Base-by-base conservation (phyloP, 306 rosid species). In the Chamaecrista fasciculata region DNA sequence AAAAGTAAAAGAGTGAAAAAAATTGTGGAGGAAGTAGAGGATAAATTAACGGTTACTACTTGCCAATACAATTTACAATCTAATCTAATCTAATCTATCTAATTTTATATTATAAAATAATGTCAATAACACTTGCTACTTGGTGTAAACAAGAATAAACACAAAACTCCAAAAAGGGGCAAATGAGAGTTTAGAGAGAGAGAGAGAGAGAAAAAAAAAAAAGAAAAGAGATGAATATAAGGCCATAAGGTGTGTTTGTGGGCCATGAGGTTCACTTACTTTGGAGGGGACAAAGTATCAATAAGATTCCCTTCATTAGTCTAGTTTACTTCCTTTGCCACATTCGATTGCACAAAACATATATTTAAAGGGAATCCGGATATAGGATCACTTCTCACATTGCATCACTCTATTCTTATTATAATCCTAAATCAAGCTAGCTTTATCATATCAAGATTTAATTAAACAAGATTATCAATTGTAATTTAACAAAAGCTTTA, bases 231-330 rank as follows among this genome's bases (percentile, higher is more conserved):
- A 1, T 28, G 72, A 52, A 80, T 83, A 80, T 82, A 74, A 82
- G 72, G 57, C 4, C 34, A 73, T 47, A n/a, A n/a, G n/a, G n/a
- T n/a, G n/a, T n/a, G n/a, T n/a, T n/a, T n/a, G 80, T 84, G 88
- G 90, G 82, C 62, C 88, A 85, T 52, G 8, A 53, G 73, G 69
- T 43, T 50, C 61, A 56, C 76, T 75, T 42, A 67, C 79, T 82
- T 86, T 82, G 52, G 60, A 76, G 86, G 76, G 77, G 86, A 85
- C 89, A 81, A 82, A 59, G 79, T 60, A 70, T 74, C 63, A 78
- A 52, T 53, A 67, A 61, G 76, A 66, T 82, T 61, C 80, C 28
- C 31, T 26, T 57, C 70, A 25, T 31, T 58, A 18, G 34, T 73
- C 71, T 63, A 23, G 34, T 73, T 76, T 43, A 60, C 7, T 57